Conservation (phyloP, 2,329 filamentous ascomycete species). For the Aspergillus arachidicola region DNA sequence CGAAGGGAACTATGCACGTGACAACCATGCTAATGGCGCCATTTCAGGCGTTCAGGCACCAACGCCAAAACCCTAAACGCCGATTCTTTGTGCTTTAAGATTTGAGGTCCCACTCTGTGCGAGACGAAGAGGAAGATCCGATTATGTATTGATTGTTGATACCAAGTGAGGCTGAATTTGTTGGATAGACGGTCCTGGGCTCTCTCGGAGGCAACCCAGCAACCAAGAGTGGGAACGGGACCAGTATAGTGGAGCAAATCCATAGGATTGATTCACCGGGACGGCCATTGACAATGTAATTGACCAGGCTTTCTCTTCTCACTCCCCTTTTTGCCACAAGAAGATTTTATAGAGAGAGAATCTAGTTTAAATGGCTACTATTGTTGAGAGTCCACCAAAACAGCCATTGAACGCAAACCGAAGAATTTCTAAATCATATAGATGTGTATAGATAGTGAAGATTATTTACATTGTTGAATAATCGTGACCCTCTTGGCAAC, state of each 20-base stretch:
- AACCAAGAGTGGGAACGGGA: neutral
- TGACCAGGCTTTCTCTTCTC: neutral
- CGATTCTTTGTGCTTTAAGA: neutral
- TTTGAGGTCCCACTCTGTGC: neutral
- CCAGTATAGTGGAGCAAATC: constrained; percentile 5
- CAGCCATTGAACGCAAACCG: neutral
- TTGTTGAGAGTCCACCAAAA: neutral
- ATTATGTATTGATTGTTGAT: neutral
- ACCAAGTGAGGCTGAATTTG: neutral
- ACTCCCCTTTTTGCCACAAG: neutral
- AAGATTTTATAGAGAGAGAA: neutral
- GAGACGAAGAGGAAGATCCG: neutral
- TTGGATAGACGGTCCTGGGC: neutral
- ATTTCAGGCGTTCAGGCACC: constrained; percentile 3
- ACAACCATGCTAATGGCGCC: neutral
- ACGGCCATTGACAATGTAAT: constrained; percentile 5
- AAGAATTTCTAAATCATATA: neutral
- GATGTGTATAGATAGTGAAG: neutral
- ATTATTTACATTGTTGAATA: neutral
- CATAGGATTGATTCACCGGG: constrained; percentile 10
- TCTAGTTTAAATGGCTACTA: neutral
- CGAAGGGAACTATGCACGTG: neutral
- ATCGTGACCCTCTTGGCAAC: neutral
- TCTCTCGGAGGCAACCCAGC: constrained; percentile 1
- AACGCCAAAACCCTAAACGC: neutral